Evolutionary conservation across 306 rosid genomes (phyloP), one percentile per base, ranked within the genome.

Genomic region (Vigna mungo): DNA sequence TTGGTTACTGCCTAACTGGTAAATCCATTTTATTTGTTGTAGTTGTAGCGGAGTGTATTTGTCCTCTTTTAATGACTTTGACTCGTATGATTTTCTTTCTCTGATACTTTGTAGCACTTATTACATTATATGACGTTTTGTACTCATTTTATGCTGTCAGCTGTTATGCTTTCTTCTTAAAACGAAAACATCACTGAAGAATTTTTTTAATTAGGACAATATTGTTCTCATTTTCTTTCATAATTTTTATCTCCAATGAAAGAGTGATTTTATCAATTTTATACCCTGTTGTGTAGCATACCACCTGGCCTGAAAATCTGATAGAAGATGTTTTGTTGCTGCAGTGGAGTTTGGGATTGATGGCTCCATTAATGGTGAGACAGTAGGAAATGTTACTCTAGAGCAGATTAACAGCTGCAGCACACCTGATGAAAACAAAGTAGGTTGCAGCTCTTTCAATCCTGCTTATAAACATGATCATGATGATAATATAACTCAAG

Each of bases 291-390:
- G 20, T 68, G 46, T 54, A 64, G 15, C 11, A 36, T 70, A 48
- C 70, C 61, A 72, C 60, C 23, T 37, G n/a, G 75, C 65, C 51
- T 23, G 70, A 60, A 47, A 72, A 51, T 16, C 84, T 74, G 55
- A 81, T 36, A 47, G 32, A 16, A 77, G 25, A 30, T 43, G 16
- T 77, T 62, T 66, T 85, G 60, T 84, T 81, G 63, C 67, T 89
- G 91, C 89, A 95, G 99, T 95, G 96, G 97, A 95, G 79, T 87
- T 89, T 85, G 89, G 81, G 75, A 74, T 87, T 80, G 93, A 84
- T 65, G 92, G 81, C 20, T 82, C 88, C 76, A 37, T 82, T 67
- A 86, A 86, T 80, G 84, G 83, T 0, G 91, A 91, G 75, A 77
- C 82, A 27, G 73, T 87, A 78, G 88, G 86, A 41, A 85, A 82